phyloP scores from a whole-genome alignment of 2,329 filamentous ascomycete species.

The Aspergillus pseudotamarii region DNA sequence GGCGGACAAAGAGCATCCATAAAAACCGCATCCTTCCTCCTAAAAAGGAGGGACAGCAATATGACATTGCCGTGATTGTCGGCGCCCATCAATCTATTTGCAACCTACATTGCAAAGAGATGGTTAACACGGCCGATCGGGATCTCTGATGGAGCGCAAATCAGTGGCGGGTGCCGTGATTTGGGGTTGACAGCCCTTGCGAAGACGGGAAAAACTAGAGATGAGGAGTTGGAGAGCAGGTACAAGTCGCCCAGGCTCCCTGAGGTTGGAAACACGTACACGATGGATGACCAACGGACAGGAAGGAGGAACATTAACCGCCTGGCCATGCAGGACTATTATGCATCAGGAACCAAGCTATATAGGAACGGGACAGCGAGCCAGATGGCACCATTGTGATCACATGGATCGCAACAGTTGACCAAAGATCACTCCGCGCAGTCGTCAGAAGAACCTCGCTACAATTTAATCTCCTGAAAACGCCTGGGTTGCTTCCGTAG shows the following conservation, averaged over 20 bases:
- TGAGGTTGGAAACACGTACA: slow-evolving; percentile 53
- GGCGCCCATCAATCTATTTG: slow-evolving; percentile 60
- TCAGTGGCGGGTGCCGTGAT: slow-evolving; percentile 57
- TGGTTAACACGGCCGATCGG: slow-evolving; percentile 70
- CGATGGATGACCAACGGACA: slow-evolving; percentile 38
- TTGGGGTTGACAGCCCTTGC: slow-evolving; percentile 47
- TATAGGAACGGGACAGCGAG: slow-evolving; percentile 43
- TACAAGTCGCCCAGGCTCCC: slow-evolving; percentile 37
- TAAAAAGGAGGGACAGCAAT: slow-evolving; percentile 36
- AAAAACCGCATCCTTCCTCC: slow-evolving; percentile 77
- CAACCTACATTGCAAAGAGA: slow-evolving; percentile 58
- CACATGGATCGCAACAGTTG: slow-evolving; percentile 29
- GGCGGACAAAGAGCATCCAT: slow-evolving; percentile 92
- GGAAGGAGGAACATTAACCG: slow-evolving; percentile 15
- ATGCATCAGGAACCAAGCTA: slow-evolving; percentile 24
- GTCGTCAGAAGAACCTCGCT: slow-evolving; percentile 58
- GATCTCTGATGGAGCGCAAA: slow-evolving; percentile 50
- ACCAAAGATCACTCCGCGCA: slow-evolving; percentile 42
- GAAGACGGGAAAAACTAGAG: slow-evolving; percentile 17
- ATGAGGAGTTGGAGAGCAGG: slow-evolving; percentile 44
- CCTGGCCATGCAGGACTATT: slow-evolving; percentile 21
- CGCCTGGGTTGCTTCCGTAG: slow-evolving; percentile 29
- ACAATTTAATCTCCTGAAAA: slow-evolving; percentile 36
- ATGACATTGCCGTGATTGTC: slow-evolving; percentile 41
- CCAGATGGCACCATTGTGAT: slow-evolving; percentile 31